These are phyloP conservation scores for Ambrosia artemisiifolia DNA, from an alignment of 129 eudicot species.

Conservation along the genomic window DNA sequence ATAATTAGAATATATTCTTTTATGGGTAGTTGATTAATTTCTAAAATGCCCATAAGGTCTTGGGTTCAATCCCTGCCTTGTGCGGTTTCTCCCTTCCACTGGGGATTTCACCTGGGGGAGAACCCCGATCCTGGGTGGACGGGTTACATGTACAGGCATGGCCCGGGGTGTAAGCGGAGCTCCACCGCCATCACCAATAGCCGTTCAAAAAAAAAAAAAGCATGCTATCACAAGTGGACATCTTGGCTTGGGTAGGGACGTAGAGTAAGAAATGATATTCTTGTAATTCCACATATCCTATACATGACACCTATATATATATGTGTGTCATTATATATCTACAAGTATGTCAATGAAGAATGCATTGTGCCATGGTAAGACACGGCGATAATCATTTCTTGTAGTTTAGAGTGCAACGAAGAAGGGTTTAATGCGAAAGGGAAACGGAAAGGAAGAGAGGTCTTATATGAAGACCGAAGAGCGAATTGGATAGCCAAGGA, in stretches of 20 bases:
- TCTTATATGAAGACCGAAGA: conserved; percentile 51
- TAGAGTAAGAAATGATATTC: conserved; percentile 14
- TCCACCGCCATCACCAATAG: no score
- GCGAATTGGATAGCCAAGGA: conserved; percentile 66
- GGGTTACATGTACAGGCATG: no score
- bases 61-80: no score
- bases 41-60: conserved; percentile 13
- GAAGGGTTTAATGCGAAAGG: background rate
- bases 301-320: conserved; percentile 18
- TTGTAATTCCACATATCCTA: conserved; percentile 19
- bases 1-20: conserved; percentile 28
- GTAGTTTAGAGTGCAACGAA: no score
- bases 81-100: no score
- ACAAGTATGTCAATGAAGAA: conserved; percentile 16
- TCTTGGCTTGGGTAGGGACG: conserved; percentile 5
- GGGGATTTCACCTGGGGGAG: no score
- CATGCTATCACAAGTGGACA: conserved; percentile 24
- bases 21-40: conserved; percentile 20
- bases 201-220: conserved; percentile 2
- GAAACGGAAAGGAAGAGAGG: conserved; percentile 32
- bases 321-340: conserved; percentile 2
- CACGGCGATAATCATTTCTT: background rate
- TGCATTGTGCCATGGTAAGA: conserved; percentile 2
- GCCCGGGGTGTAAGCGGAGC: no score
- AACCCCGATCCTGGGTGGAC: no score